Conservation (phyloP, 2,329 filamentous ascomycete species). For the Alternaria panax region DNA sequence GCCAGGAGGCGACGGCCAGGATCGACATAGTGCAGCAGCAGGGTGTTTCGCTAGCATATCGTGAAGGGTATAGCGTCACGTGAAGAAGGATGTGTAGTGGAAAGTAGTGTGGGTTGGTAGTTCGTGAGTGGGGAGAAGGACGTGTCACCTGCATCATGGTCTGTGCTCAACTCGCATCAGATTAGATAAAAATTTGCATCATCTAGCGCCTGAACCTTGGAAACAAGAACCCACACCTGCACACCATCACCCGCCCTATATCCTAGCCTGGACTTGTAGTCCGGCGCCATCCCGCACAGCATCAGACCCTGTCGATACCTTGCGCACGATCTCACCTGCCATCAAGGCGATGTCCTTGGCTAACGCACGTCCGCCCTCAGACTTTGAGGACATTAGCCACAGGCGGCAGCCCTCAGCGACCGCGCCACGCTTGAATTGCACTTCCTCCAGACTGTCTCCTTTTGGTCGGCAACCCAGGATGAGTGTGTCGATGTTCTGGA, state of each 20-base stretch:
- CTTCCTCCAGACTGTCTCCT: slow-evolving; percentile 47
- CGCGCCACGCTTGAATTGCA: slow-evolving; percentile 47
- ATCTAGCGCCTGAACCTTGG: slow-evolving; percentile 8
- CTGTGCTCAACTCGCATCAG: slow-evolving; percentile 27
- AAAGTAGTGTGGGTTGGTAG: slow-evolving; percentile 13
- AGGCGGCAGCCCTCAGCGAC: slow-evolving; percentile 40
- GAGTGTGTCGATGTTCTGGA: slow-evolving; percentile 42
- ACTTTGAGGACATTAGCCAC: slow-evolving; percentile 45
- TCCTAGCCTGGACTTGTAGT: slow-evolving; percentile 42
- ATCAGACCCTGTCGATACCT: slow-evolving; percentile 25
- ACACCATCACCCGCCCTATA: slow-evolving; percentile 23
- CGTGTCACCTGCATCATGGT: slow-evolving; percentile 17
- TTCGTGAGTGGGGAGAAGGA: slow-evolving; percentile 6
- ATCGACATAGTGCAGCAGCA: slow-evolving; percentile 31
- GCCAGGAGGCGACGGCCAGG: slow-evolving; percentile 32
- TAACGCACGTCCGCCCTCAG: slow-evolving; percentile 44
- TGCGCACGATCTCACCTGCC: slow-evolving; percentile 43
- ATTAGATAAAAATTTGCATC: slow-evolving; percentile 45
- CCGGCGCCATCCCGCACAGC: slow-evolving; percentile 24
- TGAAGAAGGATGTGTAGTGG: slow-evolving; percentile 23
- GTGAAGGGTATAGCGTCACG: slow-evolving; percentile 27
- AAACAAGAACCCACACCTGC: slow-evolving; percentile 7
- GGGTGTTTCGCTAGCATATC: slow-evolving; percentile 12
- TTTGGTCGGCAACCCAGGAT: slow-evolving; percentile 46
- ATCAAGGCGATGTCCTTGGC: slow-evolving; percentile 46